Evolutionary conservation across 495 filamentous ascomycete genomes (phyloP), one percentile per base, ranked within the genome.

Genomic region (Hypoxylon cercidicola): DNA sequence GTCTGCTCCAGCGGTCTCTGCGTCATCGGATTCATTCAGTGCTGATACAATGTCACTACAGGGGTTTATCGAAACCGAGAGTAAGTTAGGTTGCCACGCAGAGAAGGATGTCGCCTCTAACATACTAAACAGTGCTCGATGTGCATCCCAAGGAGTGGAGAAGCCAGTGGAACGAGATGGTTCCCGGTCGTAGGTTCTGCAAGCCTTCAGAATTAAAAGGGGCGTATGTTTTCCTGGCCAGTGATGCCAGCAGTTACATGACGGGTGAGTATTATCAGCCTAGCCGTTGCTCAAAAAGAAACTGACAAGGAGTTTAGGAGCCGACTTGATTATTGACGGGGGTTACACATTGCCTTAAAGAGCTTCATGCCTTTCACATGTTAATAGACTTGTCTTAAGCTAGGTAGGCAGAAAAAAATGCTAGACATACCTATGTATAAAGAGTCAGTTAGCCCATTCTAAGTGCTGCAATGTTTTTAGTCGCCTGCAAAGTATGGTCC

Each of bases 171-270:
- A 48, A 61, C 19, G 35, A 52, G 16, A 71, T 72, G 70, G 43
- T 72, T 41, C 70, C 68, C 6, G 68, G 60, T 8, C 60, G 30
- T 18, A 65, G 70, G 19, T 63, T 72, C 23, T 72, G 87, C 40
- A 74, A 88, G 44, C 84, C 87, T 2, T 82, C 88, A 73, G 88
- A 90, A 74, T 71, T 89, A 16, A 90, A 90, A 78, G 87, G 86
- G 4, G 86, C 85, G 9, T 90, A 89, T 71, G 85, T 89, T 11
- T 90, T 89, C 67, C 69, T 89, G 61, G 78, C 75, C 41, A 84
- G 81, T 49, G 87, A 90, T 71, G 88, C 88, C 12, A 84, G 85
- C 60, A 72, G 69, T 16, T 72, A 72, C 15, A 65, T 71, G 68
- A 72, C 68, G 32, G 70, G 68, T 72, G 11, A 30, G 50, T 60